These are phyloP conservation scores for Dendrothele bispora DNA, from an alignment of 768 basidiomycete genomes.

Conservation along the genomic window DNA sequence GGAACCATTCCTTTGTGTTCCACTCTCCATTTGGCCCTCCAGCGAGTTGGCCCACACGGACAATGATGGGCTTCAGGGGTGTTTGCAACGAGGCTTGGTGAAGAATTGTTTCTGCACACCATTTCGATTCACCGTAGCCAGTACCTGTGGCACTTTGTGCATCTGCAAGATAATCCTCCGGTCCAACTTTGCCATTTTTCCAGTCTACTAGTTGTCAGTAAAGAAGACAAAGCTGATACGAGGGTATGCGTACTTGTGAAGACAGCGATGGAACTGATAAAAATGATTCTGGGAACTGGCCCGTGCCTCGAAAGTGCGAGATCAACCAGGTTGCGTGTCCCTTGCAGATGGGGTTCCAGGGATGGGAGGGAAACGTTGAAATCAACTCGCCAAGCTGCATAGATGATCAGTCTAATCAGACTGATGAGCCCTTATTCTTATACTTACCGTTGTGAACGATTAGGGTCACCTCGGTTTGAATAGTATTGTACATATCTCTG, in stretches of 20 bases:
- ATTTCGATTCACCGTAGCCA: conserved; percentile 36
- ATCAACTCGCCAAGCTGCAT: conserved; percentile 49
- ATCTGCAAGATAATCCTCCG: no score
- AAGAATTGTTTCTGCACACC: conserved; percentile 26
- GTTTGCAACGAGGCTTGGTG: conserved; percentile 14
- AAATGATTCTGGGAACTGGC: conserved; percentile 28
- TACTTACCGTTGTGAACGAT: background rate
- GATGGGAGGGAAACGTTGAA: conserved; percentile 44
- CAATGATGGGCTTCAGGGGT: conserved; percentile 19
- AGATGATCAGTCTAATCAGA: conserved; percentile 26
- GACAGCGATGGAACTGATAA: conserved; percentile 36
- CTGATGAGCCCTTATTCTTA: background rate
- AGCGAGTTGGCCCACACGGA: conserved; percentile 38
- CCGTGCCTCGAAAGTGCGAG: conserved; percentile 22
- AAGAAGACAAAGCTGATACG: no score
- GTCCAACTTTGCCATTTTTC: no score
- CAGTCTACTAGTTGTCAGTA: no score
- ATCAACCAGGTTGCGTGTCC: conserved; percentile 41
- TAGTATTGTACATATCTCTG: background rate
- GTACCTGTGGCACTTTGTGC: no score
- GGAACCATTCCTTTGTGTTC: conserved; percentile 38
- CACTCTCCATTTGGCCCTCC: conserved; percentile 36
- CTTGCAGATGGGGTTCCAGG: conserved; percentile 42
- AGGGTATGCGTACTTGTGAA: no score
- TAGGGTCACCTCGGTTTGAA: background rate